phyloP scores from a whole-genome alignment of 345 rosid species.

The Syzygium oleosum region DNA sequence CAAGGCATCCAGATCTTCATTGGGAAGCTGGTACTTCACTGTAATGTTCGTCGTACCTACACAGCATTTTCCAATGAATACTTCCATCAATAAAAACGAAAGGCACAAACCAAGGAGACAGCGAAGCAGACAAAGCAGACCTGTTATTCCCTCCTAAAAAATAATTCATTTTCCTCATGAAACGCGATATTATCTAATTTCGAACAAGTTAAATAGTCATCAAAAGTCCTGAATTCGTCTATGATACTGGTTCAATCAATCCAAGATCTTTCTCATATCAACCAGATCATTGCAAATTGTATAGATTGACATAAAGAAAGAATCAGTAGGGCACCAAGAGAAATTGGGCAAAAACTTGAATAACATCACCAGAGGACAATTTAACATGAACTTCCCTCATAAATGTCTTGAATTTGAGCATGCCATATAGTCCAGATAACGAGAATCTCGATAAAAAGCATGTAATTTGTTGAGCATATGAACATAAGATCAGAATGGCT shows the following conservation, averaged over 20 bases:
- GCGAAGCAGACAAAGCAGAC: background rate
- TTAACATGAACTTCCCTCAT: background rate
- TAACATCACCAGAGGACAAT: background rate
- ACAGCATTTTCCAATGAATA: background rate
- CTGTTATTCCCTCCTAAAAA: background rate
- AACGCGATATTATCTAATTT: background rate
- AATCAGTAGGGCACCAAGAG: background rate
- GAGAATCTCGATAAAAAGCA: background rate
- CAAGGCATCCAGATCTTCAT: constrained; percentile 92
- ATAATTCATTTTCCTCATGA: background rate
- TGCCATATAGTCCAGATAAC: background rate
- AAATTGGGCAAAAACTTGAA: background rate
- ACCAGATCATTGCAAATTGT: background rate
- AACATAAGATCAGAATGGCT: background rate
- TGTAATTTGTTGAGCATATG: background rate
- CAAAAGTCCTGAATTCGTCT: background rate
- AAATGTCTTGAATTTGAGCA: background rate
- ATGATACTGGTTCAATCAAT: background rate
- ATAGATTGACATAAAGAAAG: background rate
- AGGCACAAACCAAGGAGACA: background rate
- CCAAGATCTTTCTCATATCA: background rate
- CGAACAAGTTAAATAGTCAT: background rate
- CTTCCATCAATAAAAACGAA: background rate
- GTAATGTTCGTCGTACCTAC: constrained; percentile 52
- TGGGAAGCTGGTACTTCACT: constrained; percentile 92